Percentiles rank a stretch among this genome's conserved stretches.
phyloP scores from a whole-genome alignment of 2,329 filamentous ascomycete genomes.

The Stromatinia cepivora region DNA sequence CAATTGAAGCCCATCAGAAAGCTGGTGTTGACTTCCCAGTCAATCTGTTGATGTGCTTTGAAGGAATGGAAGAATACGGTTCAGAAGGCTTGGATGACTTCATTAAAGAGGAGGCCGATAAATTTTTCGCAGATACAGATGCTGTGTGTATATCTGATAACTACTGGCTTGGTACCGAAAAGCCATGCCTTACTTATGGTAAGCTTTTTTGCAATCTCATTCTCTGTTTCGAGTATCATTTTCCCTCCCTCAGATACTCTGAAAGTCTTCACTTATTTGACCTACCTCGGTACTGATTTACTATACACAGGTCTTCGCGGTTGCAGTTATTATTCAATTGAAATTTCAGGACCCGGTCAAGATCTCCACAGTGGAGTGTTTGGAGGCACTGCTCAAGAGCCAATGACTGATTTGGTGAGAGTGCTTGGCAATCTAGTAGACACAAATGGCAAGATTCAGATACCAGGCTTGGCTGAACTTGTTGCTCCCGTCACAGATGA shows the following conservation, averaged over 20 bases:
- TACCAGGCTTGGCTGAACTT: conserved; percentile 91
- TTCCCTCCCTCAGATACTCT: background rate
- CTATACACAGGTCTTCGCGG: conserved; percentile 66
- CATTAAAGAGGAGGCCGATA: conserved; percentile 86
- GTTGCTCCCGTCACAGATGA: conserved; percentile 86
- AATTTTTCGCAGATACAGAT: conserved; percentile 93
- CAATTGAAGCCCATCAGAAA: conserved; percentile 96
- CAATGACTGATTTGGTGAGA: conserved; percentile 92
- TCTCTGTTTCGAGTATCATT: background rate
- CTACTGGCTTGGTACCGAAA: conserved; percentile 99
- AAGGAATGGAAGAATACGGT: conserved; percentile 99
- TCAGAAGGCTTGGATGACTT: conserved; percentile 95
- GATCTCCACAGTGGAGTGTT: conserved; percentile 98
- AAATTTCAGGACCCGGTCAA: conserved; percentile 85
- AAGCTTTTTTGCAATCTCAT: background rate
- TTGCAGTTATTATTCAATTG: conserved; percentile 95
- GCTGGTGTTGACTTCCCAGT: conserved; percentile 93
- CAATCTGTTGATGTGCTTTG: conserved; percentile 98
- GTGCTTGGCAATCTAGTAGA: conserved; percentile 84
- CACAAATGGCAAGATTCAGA: conserved; percentile 85
- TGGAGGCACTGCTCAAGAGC: conserved; percentile 93
- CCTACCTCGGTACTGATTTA: background rate
- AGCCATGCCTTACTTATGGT: conserved; percentile 93
- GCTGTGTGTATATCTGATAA: conserved; percentile 99
- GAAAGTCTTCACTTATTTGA: background rate